A percentile compares a stretch with the other conserved stretches of the same genome.
phyloP scores from a whole-genome alignment of 176 grass and related monocot species.

The Areca catechu region DNA sequence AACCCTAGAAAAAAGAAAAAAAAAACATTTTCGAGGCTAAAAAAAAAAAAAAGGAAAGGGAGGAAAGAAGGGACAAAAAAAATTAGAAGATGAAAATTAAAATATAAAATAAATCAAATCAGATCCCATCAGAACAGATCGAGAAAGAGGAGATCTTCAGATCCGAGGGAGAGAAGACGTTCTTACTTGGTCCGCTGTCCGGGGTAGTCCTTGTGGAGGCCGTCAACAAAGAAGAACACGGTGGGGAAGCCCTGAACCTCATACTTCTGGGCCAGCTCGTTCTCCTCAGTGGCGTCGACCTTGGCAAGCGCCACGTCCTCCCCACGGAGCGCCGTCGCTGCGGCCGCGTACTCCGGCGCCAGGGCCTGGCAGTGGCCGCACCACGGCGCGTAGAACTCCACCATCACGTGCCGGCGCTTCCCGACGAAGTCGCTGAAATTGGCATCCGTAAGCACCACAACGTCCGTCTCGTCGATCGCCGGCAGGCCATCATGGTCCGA shows the following conservation, averaged over 20 bases:
- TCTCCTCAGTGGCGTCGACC: constrained; percentile 80
- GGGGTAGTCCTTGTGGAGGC: constrained; percentile 54
- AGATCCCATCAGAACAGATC: background rate
- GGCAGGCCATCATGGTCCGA: background rate
- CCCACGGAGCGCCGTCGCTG: constrained; percentile 34
- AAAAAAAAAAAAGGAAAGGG: background rate
- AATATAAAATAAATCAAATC: background rate
- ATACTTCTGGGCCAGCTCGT: constrained; percentile 62
- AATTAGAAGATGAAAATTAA: background rate
- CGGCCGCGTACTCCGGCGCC: constrained; percentile 70
- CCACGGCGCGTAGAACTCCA: constrained; percentile 99
- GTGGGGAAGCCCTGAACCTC: constrained; percentile 89
- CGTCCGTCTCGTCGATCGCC: constrained; percentile 59
- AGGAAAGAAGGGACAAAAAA: no score
- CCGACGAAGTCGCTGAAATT: constrained; percentile 78
- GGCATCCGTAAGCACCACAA: constrained; percentile 44
- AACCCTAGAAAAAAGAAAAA: no score
- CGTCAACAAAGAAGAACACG: constrained; percentile 76
- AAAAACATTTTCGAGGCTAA: no score
- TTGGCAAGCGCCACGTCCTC: constrained; percentile 65
- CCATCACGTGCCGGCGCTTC: constrained; percentile 51
- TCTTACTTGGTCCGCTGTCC: constrained; percentile 48
- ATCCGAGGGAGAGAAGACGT: background rate
- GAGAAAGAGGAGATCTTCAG: constrained; percentile 1
- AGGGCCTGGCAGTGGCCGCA: constrained; percentile 78